phyloP scores from a whole-genome alignment of 139 green algal species.

The Deuterostichococcus epilithicus region DNA sequence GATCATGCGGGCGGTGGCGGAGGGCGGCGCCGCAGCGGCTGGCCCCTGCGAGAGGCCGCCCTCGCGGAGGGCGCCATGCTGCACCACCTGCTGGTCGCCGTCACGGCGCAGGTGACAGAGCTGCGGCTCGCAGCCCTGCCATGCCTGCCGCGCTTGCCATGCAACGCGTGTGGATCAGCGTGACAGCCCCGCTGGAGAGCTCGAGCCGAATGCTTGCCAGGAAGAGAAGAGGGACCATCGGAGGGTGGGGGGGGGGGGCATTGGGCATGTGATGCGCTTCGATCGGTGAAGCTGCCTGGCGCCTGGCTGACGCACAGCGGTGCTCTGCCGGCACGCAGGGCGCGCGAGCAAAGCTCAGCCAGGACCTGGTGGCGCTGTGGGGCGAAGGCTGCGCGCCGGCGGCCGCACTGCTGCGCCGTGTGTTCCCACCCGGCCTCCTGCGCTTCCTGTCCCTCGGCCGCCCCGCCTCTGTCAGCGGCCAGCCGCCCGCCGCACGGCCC shows the following conservation, averaged over 20 bases:
- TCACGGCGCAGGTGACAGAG: slow-evolving; percentile 16
- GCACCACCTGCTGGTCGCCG: slow-evolving; percentile 60
- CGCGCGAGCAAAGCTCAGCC: slow-evolving; percentile 27
- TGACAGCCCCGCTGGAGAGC: too few species aligned
- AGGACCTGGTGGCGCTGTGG: slow-evolving; percentile 79
- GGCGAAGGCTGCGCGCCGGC: slow-evolving; percentile 70
- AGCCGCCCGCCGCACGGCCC: neutral
- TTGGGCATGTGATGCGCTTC: too few species aligned
- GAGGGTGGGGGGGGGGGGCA: too few species aligned
- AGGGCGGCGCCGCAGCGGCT: slow-evolving; percentile 63
- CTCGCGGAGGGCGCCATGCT: slow-evolving; percentile 79
- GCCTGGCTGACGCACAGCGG: too few species aligned
- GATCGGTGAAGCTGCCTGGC: too few species aligned
- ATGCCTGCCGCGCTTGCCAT: too few species aligned
- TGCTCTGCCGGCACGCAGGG: neutral
- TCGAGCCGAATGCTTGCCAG: too few species aligned
- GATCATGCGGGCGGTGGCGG: slow-evolving; percentile 76
- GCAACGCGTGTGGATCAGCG: too few species aligned
- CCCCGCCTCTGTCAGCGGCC: too few species aligned
- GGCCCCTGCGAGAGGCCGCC: slow-evolving; percentile 79
- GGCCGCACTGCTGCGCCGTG: slow-evolving; percentile 59
- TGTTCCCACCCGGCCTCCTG: slow-evolving; percentile 74
- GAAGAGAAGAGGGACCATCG: too few species aligned
- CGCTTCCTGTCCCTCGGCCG: slow-evolving; percentile 51
- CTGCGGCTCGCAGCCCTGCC: too few species aligned